Conservation (phyloP, 768 basidiomycete species). For the Xerocomellus intermedius region DNA sequence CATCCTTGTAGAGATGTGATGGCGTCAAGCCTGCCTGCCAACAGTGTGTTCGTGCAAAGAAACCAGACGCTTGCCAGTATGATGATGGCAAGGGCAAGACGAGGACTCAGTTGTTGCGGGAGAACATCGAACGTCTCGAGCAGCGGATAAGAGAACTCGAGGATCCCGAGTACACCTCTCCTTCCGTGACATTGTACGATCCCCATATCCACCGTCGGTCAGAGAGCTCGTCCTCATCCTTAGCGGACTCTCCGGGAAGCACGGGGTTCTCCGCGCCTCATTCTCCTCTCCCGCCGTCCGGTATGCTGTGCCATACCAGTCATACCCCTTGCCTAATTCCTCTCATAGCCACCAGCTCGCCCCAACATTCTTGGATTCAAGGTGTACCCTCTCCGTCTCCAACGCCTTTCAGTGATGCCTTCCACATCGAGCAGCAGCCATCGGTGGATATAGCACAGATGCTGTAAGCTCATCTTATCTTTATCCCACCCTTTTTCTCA, state of each 20-base stretch:
- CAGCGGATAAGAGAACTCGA: slow-evolving; percentile 71
- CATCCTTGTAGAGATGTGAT: slow-evolving; percentile 61
- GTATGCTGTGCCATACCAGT: slow-evolving; percentile 29
- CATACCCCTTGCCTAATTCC: slow-evolving; percentile 6
- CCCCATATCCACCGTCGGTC: slow-evolving; percentile 47
- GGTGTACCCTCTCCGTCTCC: slow-evolving; percentile 51
- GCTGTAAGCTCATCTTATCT: slow-evolving; percentile 46
- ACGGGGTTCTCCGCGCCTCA: slow-evolving; percentile 52
- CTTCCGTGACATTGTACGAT: slow-evolving; percentile 69
- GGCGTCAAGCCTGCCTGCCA: slow-evolving; percentile 75
- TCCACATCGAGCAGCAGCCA: slow-evolving; percentile 45
- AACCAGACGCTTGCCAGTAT: slow-evolving; percentile 71
- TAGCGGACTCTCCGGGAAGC: slow-evolving; percentile 49
- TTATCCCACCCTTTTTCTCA: slow-evolving; percentile 3
- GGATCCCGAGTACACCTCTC: slow-evolving; percentile 67
- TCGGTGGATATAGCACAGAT: slow-evolving; percentile 63
- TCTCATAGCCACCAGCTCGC: slow-evolving; percentile 44
- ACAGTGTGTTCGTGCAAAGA: slow-evolving; percentile 77
- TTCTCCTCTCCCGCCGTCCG: slow-evolving; percentile 57
- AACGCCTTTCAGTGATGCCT: slow-evolving; percentile 51
- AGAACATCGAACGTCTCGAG: slow-evolving; percentile 73
- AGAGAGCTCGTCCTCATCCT: slow-evolving; percentile 54
- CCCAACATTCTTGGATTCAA: slow-evolving; percentile 51
- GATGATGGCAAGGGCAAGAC: slow-evolving; percentile 86
- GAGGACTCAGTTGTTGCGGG: slow-evolving; percentile 73